Base-by-base conservation (phyloP, 495 filamentous ascomycete genomes). In the Neurospora africana region DNA sequence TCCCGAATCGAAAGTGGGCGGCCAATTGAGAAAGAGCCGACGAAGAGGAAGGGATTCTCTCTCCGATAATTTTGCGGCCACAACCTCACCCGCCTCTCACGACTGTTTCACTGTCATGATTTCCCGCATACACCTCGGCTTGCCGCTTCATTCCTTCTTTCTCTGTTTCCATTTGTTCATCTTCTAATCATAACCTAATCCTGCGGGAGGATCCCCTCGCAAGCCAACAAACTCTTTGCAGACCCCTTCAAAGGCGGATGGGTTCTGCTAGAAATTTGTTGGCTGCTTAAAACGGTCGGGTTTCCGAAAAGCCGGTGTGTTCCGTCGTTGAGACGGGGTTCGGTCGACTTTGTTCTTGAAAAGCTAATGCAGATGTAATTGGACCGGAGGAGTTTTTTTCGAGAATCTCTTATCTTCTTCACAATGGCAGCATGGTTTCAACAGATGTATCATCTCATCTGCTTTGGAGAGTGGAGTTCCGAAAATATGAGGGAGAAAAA, bases 41-140 rank as follows among this genome's bases (percentile, higher is more conserved):
- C 92, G 84, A 91, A 90, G 86, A 88, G 92, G 84, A 98, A 98
- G 91, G 95, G 95, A 65, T 99, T 99, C 87, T 99, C 95, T 68
- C 90, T 99, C 76, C 94, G 95, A 84, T 96, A 94, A 86, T 78
- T 79, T 71, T 65, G 72, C 71, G 68, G 74, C 68, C 67, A 75
- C 72, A 44, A 72, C 74, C 37, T 47, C 36, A 72, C 67, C 69
- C 68, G 69, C 70, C 65, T 74, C 76, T 74, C 82, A 85, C 80
- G 83, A 83, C 80, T 77, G 80, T 80, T 78, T 78, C 77, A 81
- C 78, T 79, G 74, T 82, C 79, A 85, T 83, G 83, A 84, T 81
- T 79, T 78, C 83, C 53, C 53, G 27, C 76, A 77, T 79, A 80
- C 79, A 83, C 81, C 83, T 84, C 83, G 83, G 81, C 82, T 81